Evolutionary conservation across 345 rosid genomes (phyloP), one percentile per base, ranked within the genome.

Genomic region (Capsella bursapastoris): DNA sequence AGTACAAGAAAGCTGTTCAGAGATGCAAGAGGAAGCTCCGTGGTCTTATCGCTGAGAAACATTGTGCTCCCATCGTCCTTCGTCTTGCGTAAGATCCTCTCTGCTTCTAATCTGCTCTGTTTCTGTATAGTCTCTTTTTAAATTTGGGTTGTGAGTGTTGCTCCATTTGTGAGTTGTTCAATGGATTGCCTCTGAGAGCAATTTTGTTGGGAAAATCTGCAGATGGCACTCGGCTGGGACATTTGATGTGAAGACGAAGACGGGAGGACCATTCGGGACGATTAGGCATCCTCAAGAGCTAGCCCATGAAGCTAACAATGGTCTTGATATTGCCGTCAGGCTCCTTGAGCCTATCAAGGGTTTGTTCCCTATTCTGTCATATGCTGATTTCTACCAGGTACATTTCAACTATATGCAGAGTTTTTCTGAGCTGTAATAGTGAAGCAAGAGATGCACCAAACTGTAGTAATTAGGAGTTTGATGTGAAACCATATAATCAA

Each of bases 201-300:
- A 6, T 11, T 47, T 10, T 11, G 37, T 9, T 57, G 43, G 56
- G 66, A 2, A n/a, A 35, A 13, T 58, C 35, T 64, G 28, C 75
- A 91, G 97, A 69, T 93, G 98, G 98, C 98, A 93, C 72, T 93
- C 98, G 2, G 96, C 97, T 4, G 97, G 97, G 34, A 93, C 97
- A 2, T 93, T 78, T 61, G 98, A 93, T 43, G 81, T 81, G 83
- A 52, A 82, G 50, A 75, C 92, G 8, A 88, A 85, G 82, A 88
- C 92, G 0, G 96, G 97, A 58, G 98, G 98, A 10, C 98, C 98
- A 2, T 93, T 86, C 59, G 97, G 97, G 76, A 93, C 98, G 32
- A 91, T 93, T 56, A 89, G 72, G 83, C 84, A 84, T 62, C 82
- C 84, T 1, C 82, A 74, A 6, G 97, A 93, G 84, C 84, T 88